These are phyloP conservation scores for Helotiales sp. DNA, from an alignment of 2,329 filamentous ascomycete species.

Conservation along the genomic window DNA sequence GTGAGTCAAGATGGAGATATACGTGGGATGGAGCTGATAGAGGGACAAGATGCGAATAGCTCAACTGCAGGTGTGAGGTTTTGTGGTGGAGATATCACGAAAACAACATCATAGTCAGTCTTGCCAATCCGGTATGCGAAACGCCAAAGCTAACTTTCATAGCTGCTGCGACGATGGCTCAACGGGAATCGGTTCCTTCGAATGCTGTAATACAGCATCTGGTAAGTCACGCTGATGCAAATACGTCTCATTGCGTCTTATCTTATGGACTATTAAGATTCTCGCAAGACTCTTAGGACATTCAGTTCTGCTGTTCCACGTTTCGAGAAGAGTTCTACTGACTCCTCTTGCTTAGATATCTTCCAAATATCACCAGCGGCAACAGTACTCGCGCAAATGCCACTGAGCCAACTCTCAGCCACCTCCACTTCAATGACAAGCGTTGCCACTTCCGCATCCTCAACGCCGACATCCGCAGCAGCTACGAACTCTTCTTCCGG, in stretches of 20 bases:
- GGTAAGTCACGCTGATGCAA: too few relatives aligned
- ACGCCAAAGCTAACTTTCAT: not conserved
- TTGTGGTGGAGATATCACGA: conserved; percentile 20
- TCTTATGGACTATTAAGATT: too few relatives aligned
- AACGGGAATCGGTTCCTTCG: conserved; percentile 16
- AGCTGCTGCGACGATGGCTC: conserved; percentile 24
- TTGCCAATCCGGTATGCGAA: not conserved
- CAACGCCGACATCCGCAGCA: conserved; percentile 6
- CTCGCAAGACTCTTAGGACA: too few relatives aligned
- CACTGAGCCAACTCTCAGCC: conserved; percentile 7
- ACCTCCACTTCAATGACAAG: conserved; percentile 6
- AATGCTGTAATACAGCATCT: conserved; percentile 15
- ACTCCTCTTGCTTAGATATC: too few relatives aligned
- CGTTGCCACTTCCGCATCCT: not conserved
- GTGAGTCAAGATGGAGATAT: conserved; percentile 12
- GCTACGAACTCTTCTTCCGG: conserved; percentile 5
- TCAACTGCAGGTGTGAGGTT: conserved; percentile 25
- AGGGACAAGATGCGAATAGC: conserved; percentile 16
- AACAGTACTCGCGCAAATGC: conserved; percentile 17
- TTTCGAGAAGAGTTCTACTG: too few relatives aligned
- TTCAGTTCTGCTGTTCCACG: too few relatives aligned
- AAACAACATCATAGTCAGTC: conserved; percentile 26
- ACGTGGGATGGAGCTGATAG: not conserved
- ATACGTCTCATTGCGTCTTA: too few relatives aligned
- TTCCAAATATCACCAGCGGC: conserved; percentile 17